Percentiles rank a stretch among this genome's conserved stretches.
Evolutionary conservation across 75 land plant genomes (phyloP).

Genomic region (Chamaecyparis obtusa): DNA sequence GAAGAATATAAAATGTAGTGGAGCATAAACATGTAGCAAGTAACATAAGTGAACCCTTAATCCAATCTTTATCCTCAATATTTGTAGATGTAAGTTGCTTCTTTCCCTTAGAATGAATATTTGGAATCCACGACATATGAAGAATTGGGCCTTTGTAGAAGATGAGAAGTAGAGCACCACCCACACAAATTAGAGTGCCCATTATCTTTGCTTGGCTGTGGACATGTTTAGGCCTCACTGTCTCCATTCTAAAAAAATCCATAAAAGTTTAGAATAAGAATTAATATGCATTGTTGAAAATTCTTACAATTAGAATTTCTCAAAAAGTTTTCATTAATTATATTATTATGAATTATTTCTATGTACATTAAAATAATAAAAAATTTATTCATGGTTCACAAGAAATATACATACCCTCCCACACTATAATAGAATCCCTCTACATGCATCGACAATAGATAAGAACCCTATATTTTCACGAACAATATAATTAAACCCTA

Average conservation of each 20-base stretch:
- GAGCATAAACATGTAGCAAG: neutral
- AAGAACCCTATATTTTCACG: too few relatives aligned
- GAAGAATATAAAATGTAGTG: slow-evolving; percentile 8
- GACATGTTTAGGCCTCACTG: slow-evolving; percentile 16
- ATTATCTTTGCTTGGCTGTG: slow-evolving; percentile 34
- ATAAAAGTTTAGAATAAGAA: neutral
- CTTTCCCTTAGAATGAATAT: neutral
- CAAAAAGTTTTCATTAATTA: too few relatives aligned
- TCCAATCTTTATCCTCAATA: slow-evolving; percentile 1
- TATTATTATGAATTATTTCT: too few relatives aligned
- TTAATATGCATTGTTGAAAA: too few relatives aligned
- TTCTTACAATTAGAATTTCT: too few relatives aligned
- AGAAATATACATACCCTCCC: too few relatives aligned
- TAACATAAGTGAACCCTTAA: slow-evolving; percentile 14
- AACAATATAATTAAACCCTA: too few relatives aligned
- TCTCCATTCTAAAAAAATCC: slow-evolving; percentile 25
- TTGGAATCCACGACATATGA: neutral
- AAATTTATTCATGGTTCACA: too few relatives aligned
- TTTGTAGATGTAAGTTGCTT: neutral
- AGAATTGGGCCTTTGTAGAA: slow-evolving; percentile 38
- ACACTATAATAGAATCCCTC: too few relatives aligned
- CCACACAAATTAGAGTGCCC: slow-evolving; percentile 31
- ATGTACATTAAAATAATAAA: too few relatives aligned
- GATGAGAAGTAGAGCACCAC: slow-evolving; percentile 37
- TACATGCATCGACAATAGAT: too few relatives aligned